Conservation (phyloP, 2,329 filamentous ascomycete species). For the Chaetomium strumarium region DNA sequence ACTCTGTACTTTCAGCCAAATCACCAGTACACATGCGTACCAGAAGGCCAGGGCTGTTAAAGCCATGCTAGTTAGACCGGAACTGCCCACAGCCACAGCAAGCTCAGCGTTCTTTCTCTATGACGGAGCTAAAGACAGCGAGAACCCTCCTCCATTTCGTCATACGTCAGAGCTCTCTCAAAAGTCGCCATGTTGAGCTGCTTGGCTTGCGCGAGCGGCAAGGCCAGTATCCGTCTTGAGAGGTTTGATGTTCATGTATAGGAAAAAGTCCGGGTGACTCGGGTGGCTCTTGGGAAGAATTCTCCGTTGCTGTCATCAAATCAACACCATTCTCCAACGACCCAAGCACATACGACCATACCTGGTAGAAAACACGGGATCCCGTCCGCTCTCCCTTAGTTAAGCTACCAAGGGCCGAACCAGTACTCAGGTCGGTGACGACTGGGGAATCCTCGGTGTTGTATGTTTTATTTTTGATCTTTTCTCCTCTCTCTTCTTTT, state of each 20-base stretch:
- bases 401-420: neutral
- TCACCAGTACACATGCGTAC: too few species aligned
- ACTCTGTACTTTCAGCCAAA: too few species aligned
- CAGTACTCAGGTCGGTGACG: neutral
- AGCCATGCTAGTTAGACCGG: neutral
- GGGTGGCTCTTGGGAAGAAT: too few species aligned
- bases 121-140: too few species aligned
- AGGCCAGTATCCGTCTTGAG: too few species aligned
- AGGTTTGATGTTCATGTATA: too few species aligned
- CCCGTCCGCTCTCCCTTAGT: constrained; percentile 4
- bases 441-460: neutral
- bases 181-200: neutral
- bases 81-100: too few species aligned
- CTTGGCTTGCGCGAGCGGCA: neutral
- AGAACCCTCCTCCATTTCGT: constrained; percentile 5
- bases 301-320: too few species aligned
- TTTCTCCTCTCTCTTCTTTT: neutral
- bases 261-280: too few species aligned
- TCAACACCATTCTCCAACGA: neutral
- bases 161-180: neutral
- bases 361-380: constrained; percentile 4
- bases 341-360: constrained; percentile 2
- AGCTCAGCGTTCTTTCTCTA: too few species aligned
- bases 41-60: neutral
- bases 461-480: neutral